These are phyloP conservation scores for Psilocybe mexicana DNA, from an alignment of 1,284 basidiomycete genomes.

Conservation along the genomic window DNA sequence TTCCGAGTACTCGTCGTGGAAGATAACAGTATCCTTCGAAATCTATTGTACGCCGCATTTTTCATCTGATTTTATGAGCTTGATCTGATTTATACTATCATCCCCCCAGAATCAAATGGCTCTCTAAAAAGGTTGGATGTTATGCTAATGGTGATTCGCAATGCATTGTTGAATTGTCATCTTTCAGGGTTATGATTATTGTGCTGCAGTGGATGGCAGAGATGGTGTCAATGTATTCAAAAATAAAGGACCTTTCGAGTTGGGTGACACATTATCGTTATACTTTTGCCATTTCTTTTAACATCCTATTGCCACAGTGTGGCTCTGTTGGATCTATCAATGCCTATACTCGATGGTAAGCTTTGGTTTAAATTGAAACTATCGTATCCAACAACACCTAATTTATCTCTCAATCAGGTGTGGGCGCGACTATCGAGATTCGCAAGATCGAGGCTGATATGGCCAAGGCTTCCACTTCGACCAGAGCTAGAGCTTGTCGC, in stretches of 20 bases:
- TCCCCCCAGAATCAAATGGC: constrained; percentile 68
- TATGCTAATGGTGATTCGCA: neutral
- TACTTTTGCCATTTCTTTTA: constrained; percentile 5
- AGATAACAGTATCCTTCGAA: constrained; percentile 78
- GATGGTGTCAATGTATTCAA: constrained; percentile 83
- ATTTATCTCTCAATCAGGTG: constrained; percentile 42
- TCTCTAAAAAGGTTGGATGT: constrained; percentile 61
- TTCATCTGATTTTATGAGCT: constrained; percentile 12
- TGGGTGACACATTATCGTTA: constrained; percentile 31
- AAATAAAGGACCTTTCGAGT: constrained; percentile 75
- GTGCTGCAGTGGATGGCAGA: constrained; percentile 81
- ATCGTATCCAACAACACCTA: neutral
- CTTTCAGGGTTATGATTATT: constrained; percentile 71
- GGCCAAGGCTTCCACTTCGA: constrained; percentile 7
- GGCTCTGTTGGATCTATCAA: constrained; percentile 87
- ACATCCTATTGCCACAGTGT: constrained; percentile 48
- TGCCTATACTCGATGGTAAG: constrained; percentile 88
- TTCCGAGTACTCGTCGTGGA: constrained; percentile 80
- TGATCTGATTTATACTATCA: constrained; percentile 28
- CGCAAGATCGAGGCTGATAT: constrained; percentile 69
- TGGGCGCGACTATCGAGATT: constrained; percentile 84
- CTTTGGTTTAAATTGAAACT: neutral
- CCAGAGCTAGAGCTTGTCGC: constrained; percentile 43
- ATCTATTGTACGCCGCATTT: constrained; percentile 57
- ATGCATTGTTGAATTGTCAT: constrained; percentile 12